Conservation (phyloP, 2,329 filamentous ascomycete genomes). For the Alternaria triticimaculans region DNA sequence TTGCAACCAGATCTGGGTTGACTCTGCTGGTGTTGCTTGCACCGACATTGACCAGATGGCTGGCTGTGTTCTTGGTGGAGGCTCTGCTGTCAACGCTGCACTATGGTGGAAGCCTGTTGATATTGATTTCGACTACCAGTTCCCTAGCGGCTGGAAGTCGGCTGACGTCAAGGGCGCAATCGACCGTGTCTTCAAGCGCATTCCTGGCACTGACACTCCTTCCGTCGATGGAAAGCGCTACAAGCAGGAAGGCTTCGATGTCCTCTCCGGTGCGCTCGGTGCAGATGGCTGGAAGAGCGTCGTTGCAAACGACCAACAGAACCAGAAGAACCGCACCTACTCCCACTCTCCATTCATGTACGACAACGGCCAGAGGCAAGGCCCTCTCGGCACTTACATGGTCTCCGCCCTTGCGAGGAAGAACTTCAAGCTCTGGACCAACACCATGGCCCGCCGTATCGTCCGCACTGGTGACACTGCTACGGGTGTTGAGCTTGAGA, state of each 20-base stretch:
- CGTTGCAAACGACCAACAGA: conserved; percentile 64
- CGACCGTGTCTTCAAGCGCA: conserved; percentile 69
- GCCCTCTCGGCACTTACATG: conserved; percentile 75
- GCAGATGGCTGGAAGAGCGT: conserved; percentile 69
- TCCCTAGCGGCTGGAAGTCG: conserved; percentile 74
- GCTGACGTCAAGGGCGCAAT: conserved; percentile 66
- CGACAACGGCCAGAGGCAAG: conserved; percentile 68
- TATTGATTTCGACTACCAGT: conserved; percentile 74
- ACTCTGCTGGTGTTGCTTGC: conserved; percentile 69
- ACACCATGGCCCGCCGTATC: conserved; percentile 72
- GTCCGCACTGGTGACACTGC: conserved; percentile 67
- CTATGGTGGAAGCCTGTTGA: conserved; percentile 72
- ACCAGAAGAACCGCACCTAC: conserved; percentile 70
- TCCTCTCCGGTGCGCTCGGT: conserved; percentile 65
- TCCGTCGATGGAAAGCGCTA: conserved; percentile 72
- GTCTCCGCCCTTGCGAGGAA: conserved; percentile 63
- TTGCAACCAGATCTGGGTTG: conserved; percentile 72
- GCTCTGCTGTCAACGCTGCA: conserved; percentile 70
- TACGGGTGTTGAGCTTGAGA: conserved; percentile 73
- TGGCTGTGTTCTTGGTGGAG: conserved; percentile 73
- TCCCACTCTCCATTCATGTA: conserved; percentile 73
- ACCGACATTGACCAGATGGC: conserved; percentile 75
- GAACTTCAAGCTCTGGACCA: conserved; percentile 72
- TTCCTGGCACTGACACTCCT: conserved; percentile 71
- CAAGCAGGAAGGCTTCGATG: conserved; percentile 69